These are phyloP conservation scores for Colletotrichum higginsianum DNA, from an alignment of 2,329 filamentous ascomycete species.

Conservation along the genomic window DNA sequence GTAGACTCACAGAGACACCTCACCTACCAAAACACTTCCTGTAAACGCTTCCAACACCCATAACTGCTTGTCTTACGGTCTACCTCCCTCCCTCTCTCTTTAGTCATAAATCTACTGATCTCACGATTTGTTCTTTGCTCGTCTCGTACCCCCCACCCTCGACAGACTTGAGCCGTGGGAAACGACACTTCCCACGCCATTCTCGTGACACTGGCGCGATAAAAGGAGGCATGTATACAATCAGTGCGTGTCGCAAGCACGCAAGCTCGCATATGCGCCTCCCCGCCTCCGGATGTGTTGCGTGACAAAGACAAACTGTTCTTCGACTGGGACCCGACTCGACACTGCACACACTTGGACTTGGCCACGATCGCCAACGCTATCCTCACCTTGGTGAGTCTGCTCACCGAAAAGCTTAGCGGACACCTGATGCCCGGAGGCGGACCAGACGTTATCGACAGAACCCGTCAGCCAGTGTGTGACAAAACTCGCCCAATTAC, in stretches of 20 bases:
- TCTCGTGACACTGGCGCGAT: no score
- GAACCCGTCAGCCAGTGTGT: neutral
- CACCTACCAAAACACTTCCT: no score
- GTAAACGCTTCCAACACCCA: no score
- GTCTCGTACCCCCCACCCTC: neutral
- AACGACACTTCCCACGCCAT: neutral
- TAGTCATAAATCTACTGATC: no score
- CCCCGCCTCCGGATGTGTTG: slow-evolving; percentile 1
- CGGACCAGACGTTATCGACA: neutral
- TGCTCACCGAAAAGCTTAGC: slow-evolving; percentile 15
- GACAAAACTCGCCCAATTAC: neutral
- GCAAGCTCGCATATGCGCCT: slow-evolving; percentile 1
- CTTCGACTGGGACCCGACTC: neutral
- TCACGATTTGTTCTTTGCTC: neutral
- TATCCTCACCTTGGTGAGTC: neutral
- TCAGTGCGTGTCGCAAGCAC: neutral
- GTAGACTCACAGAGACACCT: no score
- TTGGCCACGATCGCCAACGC: neutral
- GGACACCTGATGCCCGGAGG: neutral
- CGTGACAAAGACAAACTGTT: neutral
- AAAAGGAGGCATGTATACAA: no score
- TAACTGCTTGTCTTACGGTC: no score
- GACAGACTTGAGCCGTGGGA: neutral
- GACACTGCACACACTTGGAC: slow-evolving; percentile 1
- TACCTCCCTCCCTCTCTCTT: no score